Evolutionary conservation across 2,329 filamentous ascomycete species (phyloP).

Genomic region (Huntiella abstrusa): DNA sequence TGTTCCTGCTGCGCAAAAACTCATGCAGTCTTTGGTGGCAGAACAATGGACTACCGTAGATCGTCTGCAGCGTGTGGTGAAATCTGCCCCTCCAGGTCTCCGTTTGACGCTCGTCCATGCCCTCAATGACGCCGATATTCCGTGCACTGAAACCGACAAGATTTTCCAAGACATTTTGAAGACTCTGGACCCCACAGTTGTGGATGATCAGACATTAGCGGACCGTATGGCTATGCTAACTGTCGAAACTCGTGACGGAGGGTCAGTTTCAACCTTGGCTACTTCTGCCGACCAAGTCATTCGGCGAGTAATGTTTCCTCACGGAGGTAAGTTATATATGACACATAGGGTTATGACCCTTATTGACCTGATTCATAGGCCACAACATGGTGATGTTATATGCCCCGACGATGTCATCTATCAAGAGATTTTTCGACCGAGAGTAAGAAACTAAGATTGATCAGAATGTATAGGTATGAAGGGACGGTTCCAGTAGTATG

Average conservation of each 20-base stretch:
- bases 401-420: slow-evolving; percentile 42
- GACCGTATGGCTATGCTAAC: slow-evolving; percentile 28
- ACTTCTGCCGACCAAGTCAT: slow-evolving; percentile 28
- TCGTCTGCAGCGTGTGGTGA: slow-evolving; percentile 40
- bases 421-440: slow-evolving; percentile 43
- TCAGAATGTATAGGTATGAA: too few species aligned
- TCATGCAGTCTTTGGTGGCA: slow-evolving; percentile 42
- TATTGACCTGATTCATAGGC: slow-evolving; percentile 22
- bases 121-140: slow-evolving; percentile 64
- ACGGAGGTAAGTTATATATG: slow-evolving; percentile 30
- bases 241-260: slow-evolving; percentile 24
- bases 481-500: too few species aligned
- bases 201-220: slow-evolving; percentile 22
- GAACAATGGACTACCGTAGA: slow-evolving; percentile 64
- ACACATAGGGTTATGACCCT: not conserved
- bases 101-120: slow-evolving; percentile 62
- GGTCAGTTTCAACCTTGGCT: slow-evolving; percentile 29
- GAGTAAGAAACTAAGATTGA: not conserved
- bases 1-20: slow-evolving; percentile 2
- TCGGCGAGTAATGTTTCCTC: slow-evolving; percentile 33
- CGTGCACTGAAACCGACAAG: slow-evolving; percentile 48
- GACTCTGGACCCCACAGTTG: slow-evolving; percentile 23
- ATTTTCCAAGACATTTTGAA: slow-evolving; percentile 42
- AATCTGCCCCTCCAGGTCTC: slow-evolving; percentile 32
- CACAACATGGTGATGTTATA: slow-evolving; percentile 54